These are phyloP conservation scores for Calonectria hawksworthii DNA, from an alignment of 2,329 filamentous ascomycete genomes.

Conservation along the genomic window DNA sequence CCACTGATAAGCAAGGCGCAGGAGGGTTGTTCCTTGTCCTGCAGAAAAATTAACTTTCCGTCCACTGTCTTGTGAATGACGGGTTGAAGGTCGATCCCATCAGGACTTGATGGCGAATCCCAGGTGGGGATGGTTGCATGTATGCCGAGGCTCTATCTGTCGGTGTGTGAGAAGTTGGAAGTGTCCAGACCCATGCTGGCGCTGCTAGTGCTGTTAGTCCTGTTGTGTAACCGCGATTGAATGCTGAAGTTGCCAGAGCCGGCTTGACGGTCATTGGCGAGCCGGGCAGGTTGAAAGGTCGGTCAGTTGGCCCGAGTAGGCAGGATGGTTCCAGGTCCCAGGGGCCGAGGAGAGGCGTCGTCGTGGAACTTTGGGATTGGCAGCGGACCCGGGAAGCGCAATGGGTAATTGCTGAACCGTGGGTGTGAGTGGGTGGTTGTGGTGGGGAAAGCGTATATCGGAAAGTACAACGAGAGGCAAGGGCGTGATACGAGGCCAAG, in stretches of 20 bases:
- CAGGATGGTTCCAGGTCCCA: too few species aligned
- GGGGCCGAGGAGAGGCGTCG: neutral
- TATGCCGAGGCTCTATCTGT: neutral
- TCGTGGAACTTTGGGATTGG: neutral
- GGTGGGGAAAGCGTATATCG: slow-evolving; percentile 1
- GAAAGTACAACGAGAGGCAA: neutral
- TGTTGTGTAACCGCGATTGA: slow-evolving; percentile 4
- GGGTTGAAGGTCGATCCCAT: neutral
- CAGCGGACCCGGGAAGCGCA: neutral
- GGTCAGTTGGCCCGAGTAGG: neutral
- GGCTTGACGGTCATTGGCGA: neutral
- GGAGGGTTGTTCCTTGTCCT: slow-evolving; percentile 8
- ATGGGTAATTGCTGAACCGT: neutral
- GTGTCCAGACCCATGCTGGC: slow-evolving; percentile 2
- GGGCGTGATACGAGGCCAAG: slow-evolving; percentile 7
- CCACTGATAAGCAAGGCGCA: neutral
- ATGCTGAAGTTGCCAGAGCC: neutral
- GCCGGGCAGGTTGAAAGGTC: neutral
- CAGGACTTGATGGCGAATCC: neutral
- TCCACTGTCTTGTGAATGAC: neutral
- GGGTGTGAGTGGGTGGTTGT: neutral
- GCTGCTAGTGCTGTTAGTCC: slow-evolving; percentile 20
- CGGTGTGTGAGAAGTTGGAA: neutral
- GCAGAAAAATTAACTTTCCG: slow-evolving; percentile 2
- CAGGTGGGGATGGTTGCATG: slow-evolving; percentile 8